Evolutionary conservation across 2,329 filamentous ascomycete genomes (phyloP).

Genomic region (Ophidiomyces ophidiicola): DNA sequence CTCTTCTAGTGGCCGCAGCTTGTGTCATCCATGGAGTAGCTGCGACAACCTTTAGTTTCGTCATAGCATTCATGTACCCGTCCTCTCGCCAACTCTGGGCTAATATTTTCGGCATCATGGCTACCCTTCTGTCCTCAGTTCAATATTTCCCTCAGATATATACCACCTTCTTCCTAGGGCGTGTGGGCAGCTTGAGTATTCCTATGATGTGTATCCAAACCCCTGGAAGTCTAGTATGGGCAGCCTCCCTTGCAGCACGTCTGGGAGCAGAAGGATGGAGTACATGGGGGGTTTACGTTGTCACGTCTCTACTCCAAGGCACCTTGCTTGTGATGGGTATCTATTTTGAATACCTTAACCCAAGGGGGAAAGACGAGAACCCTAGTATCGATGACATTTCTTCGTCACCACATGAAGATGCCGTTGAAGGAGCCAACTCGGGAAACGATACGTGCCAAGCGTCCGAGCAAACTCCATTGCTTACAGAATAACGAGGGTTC

Average conservation of each 20-base stretch:
- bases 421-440: conserved; percentile 10
- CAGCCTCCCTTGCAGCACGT: conserved; percentile 65
- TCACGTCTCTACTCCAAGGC: conserved; percentile 79
- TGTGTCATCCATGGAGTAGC: conserved; percentile 67
- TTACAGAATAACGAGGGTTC: conserved; percentile 7
- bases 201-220: conserved; percentile 98
- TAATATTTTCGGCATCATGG: conserved; percentile 68
- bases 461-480: conserved; percentile 18
- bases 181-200: conserved; percentile 83
- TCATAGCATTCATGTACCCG: conserved; percentile 55
- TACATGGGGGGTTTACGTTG: conserved; percentile 81
- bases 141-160: conserved; percentile 95
- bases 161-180: conserved; percentile 74
- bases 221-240: conserved; percentile 81
- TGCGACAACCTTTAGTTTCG: conserved; percentile 50
- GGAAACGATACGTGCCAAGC: conserved; percentile 9
- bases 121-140: conserved; percentile 64
- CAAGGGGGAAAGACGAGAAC: conserved; percentile 34
- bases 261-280: conserved; percentile 82
- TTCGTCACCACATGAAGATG: conserved; percentile 1
- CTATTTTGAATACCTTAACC: conserved; percentile 46
- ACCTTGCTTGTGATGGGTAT: conserved; percentile 67
- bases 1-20: conserved; percentile 57
- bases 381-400: conserved; percentile 1
- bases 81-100: conserved; percentile 63